Evolutionary conservation across 2,329 filamentous ascomycete genomes (phyloP).

Genomic region (Bipolaris zeicola): DNA sequence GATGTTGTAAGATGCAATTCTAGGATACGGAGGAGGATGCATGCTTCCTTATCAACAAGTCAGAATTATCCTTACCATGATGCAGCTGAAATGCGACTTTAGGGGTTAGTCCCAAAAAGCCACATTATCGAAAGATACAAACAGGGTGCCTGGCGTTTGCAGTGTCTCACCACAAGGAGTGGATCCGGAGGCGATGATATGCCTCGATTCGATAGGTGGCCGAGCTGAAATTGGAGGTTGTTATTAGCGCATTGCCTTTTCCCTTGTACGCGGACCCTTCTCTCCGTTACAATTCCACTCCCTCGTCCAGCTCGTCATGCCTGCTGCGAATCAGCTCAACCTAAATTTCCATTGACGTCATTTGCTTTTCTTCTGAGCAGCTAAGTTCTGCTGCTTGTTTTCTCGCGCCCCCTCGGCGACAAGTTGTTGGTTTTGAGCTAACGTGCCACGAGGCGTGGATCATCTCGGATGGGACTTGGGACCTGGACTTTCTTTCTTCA

Average conservation of each 20-base stretch:
- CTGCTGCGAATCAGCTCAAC: constrained; percentile 20
- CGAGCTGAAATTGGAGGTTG: constrained; percentile 47
- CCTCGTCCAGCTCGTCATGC: constrained; percentile 24
- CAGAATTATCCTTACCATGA: neutral
- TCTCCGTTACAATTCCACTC: constrained; percentile 34
- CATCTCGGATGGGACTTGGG: constrained; percentile 39
- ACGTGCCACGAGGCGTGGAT: constrained; percentile 46
- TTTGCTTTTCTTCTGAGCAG: constrained; percentile 21
- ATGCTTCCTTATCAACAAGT: neutral
- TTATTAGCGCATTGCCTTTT: constrained; percentile 39
- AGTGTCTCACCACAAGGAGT: constrained; percentile 5
- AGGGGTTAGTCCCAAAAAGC: neutral
- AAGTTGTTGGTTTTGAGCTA: constrained; percentile 27
- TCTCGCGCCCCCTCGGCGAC: constrained; percentile 14
- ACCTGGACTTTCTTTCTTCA: constrained; percentile 39
- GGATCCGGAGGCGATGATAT: constrained; percentile 32
- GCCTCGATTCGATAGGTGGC: constrained; percentile 37
- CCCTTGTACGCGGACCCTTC: constrained; percentile 28
- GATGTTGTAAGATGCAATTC: neutral
- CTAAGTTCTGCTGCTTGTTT: constrained; percentile 14
- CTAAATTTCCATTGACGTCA: constrained; percentile 14
- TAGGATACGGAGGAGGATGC: neutral
- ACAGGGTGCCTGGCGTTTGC: neutral
- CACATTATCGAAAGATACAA: neutral
- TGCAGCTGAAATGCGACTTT: neutral